Percentiles rank a stretch among this genome's conserved stretches.
phyloP scores from a whole-genome alignment of 768 basidiomycete species.

The Boletus fagicola region DNA sequence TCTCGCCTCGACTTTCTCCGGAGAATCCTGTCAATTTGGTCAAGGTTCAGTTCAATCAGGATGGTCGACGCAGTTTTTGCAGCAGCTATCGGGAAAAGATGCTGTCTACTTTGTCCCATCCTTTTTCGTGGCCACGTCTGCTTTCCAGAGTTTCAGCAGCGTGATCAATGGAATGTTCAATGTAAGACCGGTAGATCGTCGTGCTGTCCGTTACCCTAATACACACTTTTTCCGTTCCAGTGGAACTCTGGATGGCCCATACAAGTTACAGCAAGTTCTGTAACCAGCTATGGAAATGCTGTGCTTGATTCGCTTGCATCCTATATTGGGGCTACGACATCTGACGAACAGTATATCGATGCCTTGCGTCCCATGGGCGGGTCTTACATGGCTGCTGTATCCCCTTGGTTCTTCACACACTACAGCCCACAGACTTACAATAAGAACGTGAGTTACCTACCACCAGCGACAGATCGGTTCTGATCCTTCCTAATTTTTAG shows the following conservation, averaged over 20 bases:
- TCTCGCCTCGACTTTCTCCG: constrained; percentile 70
- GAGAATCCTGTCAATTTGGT: constrained; percentile 68
- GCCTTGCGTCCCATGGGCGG: constrained; percentile 35
- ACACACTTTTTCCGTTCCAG: constrained; percentile 32
- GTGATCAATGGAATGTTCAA: constrained; percentile 61
- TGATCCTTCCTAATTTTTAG: constrained; percentile 31
- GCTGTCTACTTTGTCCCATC: constrained; percentile 64
- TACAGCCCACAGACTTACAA: constrained; percentile 64
- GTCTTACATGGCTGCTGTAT: constrained; percentile 53
- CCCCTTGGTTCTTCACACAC: constrained; percentile 82
- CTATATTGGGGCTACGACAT: constrained; percentile 47
- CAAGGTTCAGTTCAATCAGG: constrained; percentile 47
- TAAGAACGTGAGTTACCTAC: constrained; percentile 58
- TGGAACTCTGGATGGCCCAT: constrained; percentile 85
- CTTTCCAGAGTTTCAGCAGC: constrained; percentile 43
- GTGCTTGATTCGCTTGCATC: constrained; percentile 29
- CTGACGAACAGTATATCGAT: constrained; percentile 55
- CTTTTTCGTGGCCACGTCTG: constrained; percentile 60
- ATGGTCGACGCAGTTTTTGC: constrained; percentile 56
- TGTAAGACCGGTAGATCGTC: constrained; percentile 36
- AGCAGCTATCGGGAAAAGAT: constrained; percentile 43
- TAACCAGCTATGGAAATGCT: constrained; percentile 3
- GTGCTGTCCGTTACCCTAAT: constrained; percentile 10
- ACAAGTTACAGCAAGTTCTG: constrained; percentile 41
- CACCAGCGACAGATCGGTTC: not conserved